Base-by-base conservation (phyloP, 83 land plant species). In the Larix sibirica region DNA sequence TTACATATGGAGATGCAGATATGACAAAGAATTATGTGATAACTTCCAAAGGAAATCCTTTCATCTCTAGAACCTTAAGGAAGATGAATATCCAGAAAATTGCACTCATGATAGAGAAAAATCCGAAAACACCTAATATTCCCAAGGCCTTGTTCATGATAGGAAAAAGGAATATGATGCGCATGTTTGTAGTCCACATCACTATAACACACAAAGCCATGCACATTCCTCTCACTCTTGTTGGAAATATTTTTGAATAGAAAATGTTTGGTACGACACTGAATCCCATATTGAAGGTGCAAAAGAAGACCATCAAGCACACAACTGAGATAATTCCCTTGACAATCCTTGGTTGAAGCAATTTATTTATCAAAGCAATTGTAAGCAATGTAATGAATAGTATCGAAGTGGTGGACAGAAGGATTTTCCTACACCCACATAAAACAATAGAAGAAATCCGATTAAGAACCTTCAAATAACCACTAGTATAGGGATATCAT, bases 191-290 rank as follows among this genome's bases (percentile, higher is more conserved):
- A 68, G 54, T 3, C 87, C 87, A 89, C 83, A 80, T 82, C 1
- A 85, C 70, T 18, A 84, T 82, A 14, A 80, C 83, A 58, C 90
- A 87, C 6, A 89, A 26, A 40, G 85, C 90, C 24, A 87, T 77
- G 79, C 87, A 84, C 21, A 83, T 62, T 9, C 91, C 91, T 3
- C 91, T 83, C 3, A 84, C 91, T 9, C 87, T 80, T 20, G 91
- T 89, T 18, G 91, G 91, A 79, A 89, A 89, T 7, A 89, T 89
- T 82, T 89, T 90, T 2, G 90, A 87, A 80, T 90, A 87, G 17
- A 87, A 36, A 81, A 89, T 89, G 82, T 89, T 89, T 58, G 91
- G 91, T 24, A 89, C 80, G 14, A 90, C 90, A 31, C 91, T 90
- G 18, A 89, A 87, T n/a, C 91, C 91, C 21, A 82, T 89, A 26